A percentile compares a stretch with the other conserved stretches of the same genome.
Evolutionary conservation across 495 filamentous ascomycete genomes (phyloP).

Genomic region (Aspergillus cristatus): DNA sequence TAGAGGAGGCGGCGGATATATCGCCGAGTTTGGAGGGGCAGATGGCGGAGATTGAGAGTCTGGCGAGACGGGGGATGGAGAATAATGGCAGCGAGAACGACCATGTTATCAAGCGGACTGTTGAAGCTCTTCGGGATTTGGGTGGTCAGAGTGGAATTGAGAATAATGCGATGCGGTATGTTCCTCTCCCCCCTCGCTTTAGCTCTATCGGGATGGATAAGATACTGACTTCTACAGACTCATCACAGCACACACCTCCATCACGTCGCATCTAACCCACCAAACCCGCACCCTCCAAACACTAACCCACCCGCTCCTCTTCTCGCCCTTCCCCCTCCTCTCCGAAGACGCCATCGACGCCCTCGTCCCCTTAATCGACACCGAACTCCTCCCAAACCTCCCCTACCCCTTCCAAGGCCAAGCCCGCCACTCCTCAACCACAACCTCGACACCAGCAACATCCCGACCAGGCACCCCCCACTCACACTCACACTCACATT

Average conservation of each 20-base stretch:
- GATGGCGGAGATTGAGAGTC: slow-evolving; percentile 67
- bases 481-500: neutral
- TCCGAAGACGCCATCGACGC: slow-evolving; percentile 59
- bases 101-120: slow-evolving; percentile 58
- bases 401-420: slow-evolving; percentile 42
- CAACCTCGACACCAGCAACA: too few relatives aligned
- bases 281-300: slow-evolving; percentile 76
- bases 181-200: slow-evolving; percentile 5
- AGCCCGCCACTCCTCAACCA: slow-evolving; percentile 35
- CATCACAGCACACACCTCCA: slow-evolving; percentile 77
- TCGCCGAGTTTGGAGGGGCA: slow-evolving; percentile 62
- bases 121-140: slow-evolving; percentile 66
- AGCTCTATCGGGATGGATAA: slow-evolving; percentile 2
- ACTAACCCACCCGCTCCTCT: slow-evolving; percentile 59
- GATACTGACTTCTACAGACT: slow-evolving; percentile 44
- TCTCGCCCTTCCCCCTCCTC: slow-evolving; percentile 43
- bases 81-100: slow-evolving; percentile 61
- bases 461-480: slow-evolving; percentile 26
- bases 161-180: slow-evolving; percentile 67
- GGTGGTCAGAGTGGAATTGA: slow-evolving; percentile 75
- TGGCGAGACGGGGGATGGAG: slow-evolving; percentile 64
- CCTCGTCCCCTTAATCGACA: slow-evolving; percentile 56
- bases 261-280: slow-evolving; percentile 75
- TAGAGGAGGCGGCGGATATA: slow-evolving; percentile 58
- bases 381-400: slow-evolving; percentile 39